A percentile compares a stretch with the other conserved stretches of the same genome.
Evolutionary conservation across 345 rosid species (phyloP).

Genomic region (Ceriops decandra): DNA sequence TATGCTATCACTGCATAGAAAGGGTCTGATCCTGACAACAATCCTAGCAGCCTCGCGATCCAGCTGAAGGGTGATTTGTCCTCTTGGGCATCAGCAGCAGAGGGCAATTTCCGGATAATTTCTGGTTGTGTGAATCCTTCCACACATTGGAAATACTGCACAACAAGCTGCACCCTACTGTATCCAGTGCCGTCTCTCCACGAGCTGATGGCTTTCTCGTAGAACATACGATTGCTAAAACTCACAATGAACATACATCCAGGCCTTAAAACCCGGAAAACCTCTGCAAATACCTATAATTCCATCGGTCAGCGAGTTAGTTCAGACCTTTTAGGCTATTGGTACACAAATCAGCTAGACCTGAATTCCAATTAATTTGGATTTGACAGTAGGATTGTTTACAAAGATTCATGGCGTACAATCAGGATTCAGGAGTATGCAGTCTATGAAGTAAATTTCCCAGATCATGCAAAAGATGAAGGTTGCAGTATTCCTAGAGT

Average conservation of each 20-base stretch:
- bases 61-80: constrained; percentile 39
- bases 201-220: constrained; percentile 73
- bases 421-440: too few species aligned
- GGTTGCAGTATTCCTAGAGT: too few species aligned
- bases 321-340: too few species aligned
- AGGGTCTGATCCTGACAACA: constrained; percentile 64
- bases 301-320: background rate
- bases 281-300: constrained; percentile 64
- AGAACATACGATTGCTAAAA: constrained; percentile 88
- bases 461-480: too few species aligned
- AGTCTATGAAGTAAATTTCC: too few species aligned
- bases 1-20: constrained; percentile 81
- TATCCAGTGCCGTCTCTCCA: constrained; percentile 86
- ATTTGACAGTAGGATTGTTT: too few species aligned
- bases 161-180: constrained; percentile 60
- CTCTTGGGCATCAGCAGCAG: constrained; percentile 20
- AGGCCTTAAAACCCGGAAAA: constrained; percentile 64
- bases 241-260: constrained; percentile 80
- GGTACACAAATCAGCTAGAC: too few species aligned
- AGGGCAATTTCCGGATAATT: constrained; percentile 47
- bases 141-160: constrained; percentile 72
- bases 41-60: constrained; percentile 49
- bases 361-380: too few species aligned
- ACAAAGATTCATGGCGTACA: too few species aligned
- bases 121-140: constrained; percentile 74